These are phyloP conservation scores for Papiliotrema laurentii DNA, from an alignment of 1,284 basidiomycete genomes.

Conservation along the genomic window DNA sequence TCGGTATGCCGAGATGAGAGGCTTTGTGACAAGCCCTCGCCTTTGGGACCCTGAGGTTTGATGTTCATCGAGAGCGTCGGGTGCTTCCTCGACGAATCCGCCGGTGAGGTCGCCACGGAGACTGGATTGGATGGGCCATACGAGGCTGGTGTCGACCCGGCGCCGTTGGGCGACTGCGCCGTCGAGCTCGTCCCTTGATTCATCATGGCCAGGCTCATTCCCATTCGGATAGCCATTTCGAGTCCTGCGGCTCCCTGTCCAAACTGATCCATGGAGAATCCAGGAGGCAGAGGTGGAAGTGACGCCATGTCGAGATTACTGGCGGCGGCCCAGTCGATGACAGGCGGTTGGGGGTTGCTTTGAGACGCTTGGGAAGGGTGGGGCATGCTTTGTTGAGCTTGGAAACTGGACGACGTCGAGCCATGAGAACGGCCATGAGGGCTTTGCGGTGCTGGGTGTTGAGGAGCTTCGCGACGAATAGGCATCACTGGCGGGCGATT, in stretches of 20 bases:
- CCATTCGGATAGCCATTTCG: slow-evolving; percentile 50
- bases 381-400: background rate
- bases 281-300: slow-evolving; percentile 43
- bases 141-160: slow-evolving; percentile 9
- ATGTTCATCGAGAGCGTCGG: background rate
- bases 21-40: background rate
- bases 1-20: background rate
- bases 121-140: slow-evolving; percentile 28
- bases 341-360: background rate
- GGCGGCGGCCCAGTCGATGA: background rate
- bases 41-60: background rate
- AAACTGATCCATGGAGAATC: slow-evolving; percentile 40
- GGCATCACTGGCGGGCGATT: background rate
- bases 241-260: slow-evolving; percentile 42
- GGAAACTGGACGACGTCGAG: no score
- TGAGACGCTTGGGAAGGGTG: background rate
- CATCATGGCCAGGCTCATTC: slow-evolving; percentile 48
- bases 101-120: slow-evolving; percentile 3
- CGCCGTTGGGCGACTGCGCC: slow-evolving; percentile 2
- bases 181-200: slow-evolving; percentile 15
- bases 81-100: background rate
- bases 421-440: no score
- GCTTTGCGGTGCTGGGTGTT: background rate
- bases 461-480: slow-evolving; percentile 5
- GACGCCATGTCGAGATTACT: slow-evolving; percentile 5